Base-by-base conservation (phyloP, 2,329 filamentous ascomycete species). In the Botrytis aclada region DNA sequence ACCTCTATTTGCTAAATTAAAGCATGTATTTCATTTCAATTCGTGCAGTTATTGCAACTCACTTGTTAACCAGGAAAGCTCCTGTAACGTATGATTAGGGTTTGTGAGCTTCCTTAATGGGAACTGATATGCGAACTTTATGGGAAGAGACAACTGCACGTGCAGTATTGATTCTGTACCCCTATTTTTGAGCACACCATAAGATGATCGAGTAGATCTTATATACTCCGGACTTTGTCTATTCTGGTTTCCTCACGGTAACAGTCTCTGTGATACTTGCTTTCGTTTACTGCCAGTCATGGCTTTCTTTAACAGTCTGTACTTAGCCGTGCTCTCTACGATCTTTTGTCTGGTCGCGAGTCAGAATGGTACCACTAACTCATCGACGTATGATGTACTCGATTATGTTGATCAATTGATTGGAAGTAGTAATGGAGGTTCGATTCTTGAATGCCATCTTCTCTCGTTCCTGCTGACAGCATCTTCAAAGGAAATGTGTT, bases 401-500 rank as follows among this genome's bases (percentile, higher is more conserved):
- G 76, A 83, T 56, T 83, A 83, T 75, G 81, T 85, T 61, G 80
- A 89, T 77, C 87, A 86, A 32, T 81, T 88, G 9, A 88, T 89
- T 74, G 87, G 87, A 63, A 87, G 85, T 39, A 83, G 81, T 20
- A 85, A 87, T 80, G 87, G 86, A 81, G 87, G 87, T 60, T 58
- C 41, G 75, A 60, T 62, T n/a, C n/a, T 41, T 10, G 32, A 22
- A n/a, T 29, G 7, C n/a, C 25, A 61, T 12, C 12, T 18, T 14
- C 18, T n/a, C 8, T 43, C 7, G 6, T 25, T 41, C 22, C 47
- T n/a, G 54, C 41, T 47, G 54, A 41, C 74, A 29, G 65, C 39
- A 18, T 70, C n/a, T 54, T 25, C n/a, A 37, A 37, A 79, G 79
- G 79, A 45, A 80, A 89, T 79, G 86, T 88, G 43, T 89, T 89